These are phyloP conservation scores for Candida awuae DNA, from an alignment of 805 yeast species.

Conservation along the genomic window DNA sequence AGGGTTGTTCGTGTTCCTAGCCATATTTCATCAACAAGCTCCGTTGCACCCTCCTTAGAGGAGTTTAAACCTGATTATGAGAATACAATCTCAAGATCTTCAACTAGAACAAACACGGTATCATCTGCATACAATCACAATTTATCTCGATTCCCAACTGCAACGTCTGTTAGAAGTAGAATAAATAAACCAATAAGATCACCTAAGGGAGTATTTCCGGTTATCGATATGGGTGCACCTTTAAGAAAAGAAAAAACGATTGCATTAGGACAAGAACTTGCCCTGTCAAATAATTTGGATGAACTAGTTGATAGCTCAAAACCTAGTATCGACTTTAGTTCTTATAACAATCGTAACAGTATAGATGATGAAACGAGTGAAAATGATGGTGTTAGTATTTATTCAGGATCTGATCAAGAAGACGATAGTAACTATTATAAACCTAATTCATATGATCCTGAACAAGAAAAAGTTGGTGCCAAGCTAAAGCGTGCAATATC, in stretches of 20 bases:
- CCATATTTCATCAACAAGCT: background rate
- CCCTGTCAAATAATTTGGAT: constrained; percentile 11
- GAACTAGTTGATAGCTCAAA: constrained; percentile 3
- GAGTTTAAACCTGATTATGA: constrained; percentile 14
- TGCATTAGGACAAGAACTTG: constrained; percentile 33
- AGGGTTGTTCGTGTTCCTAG: constrained; percentile 50
- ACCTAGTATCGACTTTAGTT: too few relatives aligned
- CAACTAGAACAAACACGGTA: background rate
- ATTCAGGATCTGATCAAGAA: constrained; percentile 24
- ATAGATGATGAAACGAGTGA: too few relatives aligned
- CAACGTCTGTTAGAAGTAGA: constrained; percentile 5
- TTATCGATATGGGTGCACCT: constrained; percentile 69
- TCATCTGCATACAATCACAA: background rate
- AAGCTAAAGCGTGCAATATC: constrained; percentile 20
- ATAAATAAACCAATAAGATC: constrained; percentile 31
- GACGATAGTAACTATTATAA: constrained; percentile 16
- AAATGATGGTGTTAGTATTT: constrained; percentile 16
- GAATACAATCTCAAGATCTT: constrained; percentile 11
- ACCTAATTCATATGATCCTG: constrained; percentile 24
- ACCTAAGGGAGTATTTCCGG: constrained; percentile 76
- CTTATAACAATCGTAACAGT: too few relatives aligned
- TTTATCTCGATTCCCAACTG: constrained; percentile 1
- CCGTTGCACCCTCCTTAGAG: constrained; percentile 9
- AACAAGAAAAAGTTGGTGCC: constrained; percentile 20
- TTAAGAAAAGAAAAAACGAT: constrained; percentile 47